Evolutionary conservation across 2,329 filamentous ascomycete genomes (phyloP).

Genomic region (Ophiostoma perfectum): DNA sequence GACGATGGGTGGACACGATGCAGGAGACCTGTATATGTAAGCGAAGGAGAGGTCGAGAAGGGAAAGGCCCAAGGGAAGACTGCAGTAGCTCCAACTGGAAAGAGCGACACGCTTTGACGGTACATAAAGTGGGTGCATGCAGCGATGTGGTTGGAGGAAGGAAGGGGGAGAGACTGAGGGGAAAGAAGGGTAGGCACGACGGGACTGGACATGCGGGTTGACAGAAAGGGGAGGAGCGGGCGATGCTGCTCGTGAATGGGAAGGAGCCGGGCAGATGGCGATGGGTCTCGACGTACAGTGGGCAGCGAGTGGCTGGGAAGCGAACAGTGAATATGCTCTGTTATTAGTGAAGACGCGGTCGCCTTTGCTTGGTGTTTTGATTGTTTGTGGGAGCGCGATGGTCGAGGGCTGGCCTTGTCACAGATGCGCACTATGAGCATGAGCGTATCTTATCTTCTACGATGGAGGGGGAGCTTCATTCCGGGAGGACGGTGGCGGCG

Average conservation of each 20-base stretch:
- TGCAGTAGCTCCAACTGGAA: constrained; percentile 24
- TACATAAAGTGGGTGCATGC: constrained; percentile 15
- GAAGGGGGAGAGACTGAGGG: neutral
- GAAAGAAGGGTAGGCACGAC: neutral
- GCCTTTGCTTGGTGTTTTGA: neutral
- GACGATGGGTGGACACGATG: constrained; percentile 17
- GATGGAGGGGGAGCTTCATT: constrained; percentile 7
- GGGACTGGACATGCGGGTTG: neutral
- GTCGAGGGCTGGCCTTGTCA: neutral
- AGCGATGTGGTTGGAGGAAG: constrained; percentile 16
- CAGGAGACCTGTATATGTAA: constrained; percentile 17
- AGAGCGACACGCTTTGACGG: constrained; percentile 19
- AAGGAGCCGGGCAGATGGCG: neutral
- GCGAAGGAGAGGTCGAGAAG: neutral
- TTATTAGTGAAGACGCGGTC: neutral
- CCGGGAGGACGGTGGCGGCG: constrained; percentile 16
- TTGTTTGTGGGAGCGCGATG: constrained; percentile 10
- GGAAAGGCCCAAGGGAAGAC: constrained; percentile 15
- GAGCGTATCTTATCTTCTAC: constrained; percentile 8
- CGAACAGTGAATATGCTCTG: neutral
- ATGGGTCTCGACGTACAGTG: neutral
- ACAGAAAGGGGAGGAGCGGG: neutral
- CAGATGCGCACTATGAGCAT: neutral
- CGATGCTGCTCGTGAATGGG: neutral
- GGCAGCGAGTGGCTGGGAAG: neutral